phyloP scores from a whole-genome alignment of 805 yeast species.

The Ogataea polymorpha region DNA sequence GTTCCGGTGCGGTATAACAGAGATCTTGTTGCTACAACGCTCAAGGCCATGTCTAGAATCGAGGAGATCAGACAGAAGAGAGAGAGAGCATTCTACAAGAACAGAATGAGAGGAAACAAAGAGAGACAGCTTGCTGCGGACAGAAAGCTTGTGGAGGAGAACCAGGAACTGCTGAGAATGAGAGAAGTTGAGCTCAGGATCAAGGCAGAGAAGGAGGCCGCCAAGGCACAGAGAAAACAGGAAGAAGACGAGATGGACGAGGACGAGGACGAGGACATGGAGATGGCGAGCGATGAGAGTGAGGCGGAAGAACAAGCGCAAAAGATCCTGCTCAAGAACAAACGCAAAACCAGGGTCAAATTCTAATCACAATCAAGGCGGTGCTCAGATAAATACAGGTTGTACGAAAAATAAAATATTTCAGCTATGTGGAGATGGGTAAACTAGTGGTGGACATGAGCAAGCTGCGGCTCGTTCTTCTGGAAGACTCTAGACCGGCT shows the following conservation, averaged over 20 bases:
- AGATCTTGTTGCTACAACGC: constrained; percentile 90
- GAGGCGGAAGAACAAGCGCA: constrained; percentile 40
- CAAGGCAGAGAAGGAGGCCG: constrained; percentile 67
- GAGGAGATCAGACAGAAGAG: constrained; percentile 95
- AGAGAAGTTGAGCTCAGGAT: constrained; percentile 90
- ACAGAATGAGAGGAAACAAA: constrained; percentile 97
- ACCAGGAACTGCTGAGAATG: constrained; percentile 86
- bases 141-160: constrained; percentile 79
- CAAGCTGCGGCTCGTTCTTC: constrained; percentile 10
- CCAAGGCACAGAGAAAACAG: constrained; percentile 47
- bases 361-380: constrained; percentile 30
- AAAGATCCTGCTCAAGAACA: constrained; percentile 64
- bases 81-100: constrained; percentile 98
- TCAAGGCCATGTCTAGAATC: constrained; percentile 92
- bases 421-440: constrained; percentile 18
- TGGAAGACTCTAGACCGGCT: constrained; percentile 9
- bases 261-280: constrained; percentile 27
- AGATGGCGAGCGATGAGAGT: constrained; percentile 40
- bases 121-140: constrained; percentile 83
- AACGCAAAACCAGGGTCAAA: constrained; percentile 43
- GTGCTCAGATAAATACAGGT: constrained; percentile 1
- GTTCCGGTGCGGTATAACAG: constrained; percentile 97
- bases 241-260: constrained; percentile 45
- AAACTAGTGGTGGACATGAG: constrained; percentile 18
- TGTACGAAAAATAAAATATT: constrained; percentile 6